phyloP scores from a whole-genome alignment of 257 asterid species.

The Gentiana dahurica region DNA sequence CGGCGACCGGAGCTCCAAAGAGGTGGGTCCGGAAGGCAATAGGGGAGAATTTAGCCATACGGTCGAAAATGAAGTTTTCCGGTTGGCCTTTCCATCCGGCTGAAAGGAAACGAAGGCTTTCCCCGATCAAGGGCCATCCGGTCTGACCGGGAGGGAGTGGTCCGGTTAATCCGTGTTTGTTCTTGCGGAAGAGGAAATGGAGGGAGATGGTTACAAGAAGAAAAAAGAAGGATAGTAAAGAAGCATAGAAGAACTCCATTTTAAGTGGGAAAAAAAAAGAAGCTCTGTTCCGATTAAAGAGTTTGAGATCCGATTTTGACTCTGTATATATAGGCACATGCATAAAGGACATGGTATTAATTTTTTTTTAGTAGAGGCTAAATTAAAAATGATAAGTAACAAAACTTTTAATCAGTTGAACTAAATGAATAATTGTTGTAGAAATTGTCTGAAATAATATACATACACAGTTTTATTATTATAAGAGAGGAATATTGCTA shows the following conservation, averaged over 20 bases:
- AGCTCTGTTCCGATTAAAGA: not conserved
- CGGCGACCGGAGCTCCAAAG: slow-evolving; percentile 27
- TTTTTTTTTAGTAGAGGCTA: too few relatives aligned
- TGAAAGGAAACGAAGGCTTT: slow-evolving; percentile 43
- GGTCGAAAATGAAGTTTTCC: slow-evolving; percentile 39
- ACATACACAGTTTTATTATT: too few relatives aligned
- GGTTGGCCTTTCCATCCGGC: slow-evolving; percentile 50
- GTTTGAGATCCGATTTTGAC: not conserved
- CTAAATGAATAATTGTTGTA: too few relatives aligned
- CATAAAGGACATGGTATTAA: not conserved
- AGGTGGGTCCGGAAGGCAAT: slow-evolving; percentile 33
- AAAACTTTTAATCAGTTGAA: too few relatives aligned
- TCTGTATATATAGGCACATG: slow-evolving; percentile 1
- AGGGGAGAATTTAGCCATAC: slow-evolving; percentile 32
- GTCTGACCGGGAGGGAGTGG: slow-evolving; percentile 38
- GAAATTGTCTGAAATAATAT: too few relatives aligned
- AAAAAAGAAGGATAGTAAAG: slow-evolving; percentile 36
- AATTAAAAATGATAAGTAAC: too few relatives aligned
- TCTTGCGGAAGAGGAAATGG: slow-evolving; percentile 44
- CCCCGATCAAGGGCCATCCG: slow-evolving; percentile 47
- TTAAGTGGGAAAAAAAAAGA: not conserved
- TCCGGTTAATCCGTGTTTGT: slow-evolving; percentile 9
- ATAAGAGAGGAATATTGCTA: too few relatives aligned
- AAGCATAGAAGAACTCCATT: slow-evolving; percentile 49
- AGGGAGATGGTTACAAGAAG: slow-evolving; percentile 35